These are phyloP conservation scores for Vairimorpha ceranae DNA, from an alignment of 371 early-diverging fungal species.

Conservation along the genomic window DNA sequence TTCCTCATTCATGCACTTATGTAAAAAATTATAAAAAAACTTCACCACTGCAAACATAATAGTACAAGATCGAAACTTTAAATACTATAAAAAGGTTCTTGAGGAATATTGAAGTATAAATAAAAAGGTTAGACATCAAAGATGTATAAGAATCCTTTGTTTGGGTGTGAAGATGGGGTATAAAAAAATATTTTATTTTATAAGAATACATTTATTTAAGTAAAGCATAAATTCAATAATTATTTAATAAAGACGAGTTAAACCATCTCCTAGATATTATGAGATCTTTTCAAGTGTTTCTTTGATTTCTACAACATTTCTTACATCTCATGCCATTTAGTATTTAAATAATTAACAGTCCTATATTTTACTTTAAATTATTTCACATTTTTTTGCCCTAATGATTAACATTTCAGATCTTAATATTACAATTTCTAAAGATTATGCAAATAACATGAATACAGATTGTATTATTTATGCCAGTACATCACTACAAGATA, in stretches of 20 bases:
- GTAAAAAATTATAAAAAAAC: neutral
- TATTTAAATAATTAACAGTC: neutral
- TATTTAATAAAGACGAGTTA: too few relatives aligned
- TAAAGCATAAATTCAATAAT: neutral
- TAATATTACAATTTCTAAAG: neutral
- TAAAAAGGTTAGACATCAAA: neutral
- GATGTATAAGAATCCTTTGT: neutral
- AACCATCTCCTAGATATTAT: too few relatives aligned
- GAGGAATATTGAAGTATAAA: neutral
- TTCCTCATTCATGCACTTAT: neutral
- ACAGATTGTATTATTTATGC: neutral
- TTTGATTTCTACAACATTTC: too few relatives aligned
- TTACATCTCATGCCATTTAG: neutral
- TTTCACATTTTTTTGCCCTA: neutral
- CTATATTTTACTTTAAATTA: neutral
- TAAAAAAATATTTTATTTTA: neutral
- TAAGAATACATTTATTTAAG: neutral
- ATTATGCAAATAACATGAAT: neutral
- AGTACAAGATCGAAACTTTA: neutral
- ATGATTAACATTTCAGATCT: neutral
- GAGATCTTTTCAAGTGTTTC: too few relatives aligned
- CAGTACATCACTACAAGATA: neutral
- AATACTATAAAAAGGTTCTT: neutral
- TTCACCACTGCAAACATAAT: conserved; percentile 3
- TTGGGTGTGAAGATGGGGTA: neutral